phyloP scores from a whole-genome alignment of 2,329 filamentous ascomycete species.

The Fusarium sp. region DNA sequence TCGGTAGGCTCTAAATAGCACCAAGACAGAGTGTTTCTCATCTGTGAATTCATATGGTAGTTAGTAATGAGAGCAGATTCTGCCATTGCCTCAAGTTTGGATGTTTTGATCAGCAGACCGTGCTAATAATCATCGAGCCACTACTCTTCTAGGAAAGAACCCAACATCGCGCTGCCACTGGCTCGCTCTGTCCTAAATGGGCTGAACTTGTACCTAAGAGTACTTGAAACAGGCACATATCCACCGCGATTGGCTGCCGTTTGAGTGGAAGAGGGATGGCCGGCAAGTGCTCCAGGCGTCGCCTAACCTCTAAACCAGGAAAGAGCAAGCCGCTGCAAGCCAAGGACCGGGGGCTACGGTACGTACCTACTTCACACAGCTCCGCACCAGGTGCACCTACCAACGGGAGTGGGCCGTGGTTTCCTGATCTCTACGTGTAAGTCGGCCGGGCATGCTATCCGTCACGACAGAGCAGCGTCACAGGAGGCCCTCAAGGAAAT shows the following conservation, averaged over 20 bases:
- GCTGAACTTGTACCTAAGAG: slow-evolving; percentile 31
- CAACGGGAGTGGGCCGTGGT: slow-evolving; percentile 29
- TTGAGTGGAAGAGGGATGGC: slow-evolving; percentile 10
- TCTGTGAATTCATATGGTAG: neutral
- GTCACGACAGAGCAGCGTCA: slow-evolving; percentile 45
- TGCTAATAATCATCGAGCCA: neutral
- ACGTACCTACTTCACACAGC: slow-evolving; percentile 22
- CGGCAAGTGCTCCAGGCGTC: slow-evolving; percentile 19
- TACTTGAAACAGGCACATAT: slow-evolving; percentile 40
- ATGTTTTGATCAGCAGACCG: slow-evolving; percentile 4
- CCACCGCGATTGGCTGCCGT: slow-evolving; percentile 26
- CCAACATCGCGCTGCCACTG: slow-evolving; percentile 6
- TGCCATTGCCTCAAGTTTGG: neutral
- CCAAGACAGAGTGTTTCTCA: neutral
- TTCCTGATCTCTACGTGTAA: slow-evolving; percentile 33
- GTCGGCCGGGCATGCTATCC: slow-evolving; percentile 41
- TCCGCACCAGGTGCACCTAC: slow-evolving; percentile 2
- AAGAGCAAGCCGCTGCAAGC: slow-evolving; percentile 25
- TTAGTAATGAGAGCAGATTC: neutral
- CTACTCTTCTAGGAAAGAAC: neutral
- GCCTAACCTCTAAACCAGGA: slow-evolving; percentile 30
- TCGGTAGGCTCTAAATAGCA: too few relatives aligned
- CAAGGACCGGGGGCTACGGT: slow-evolving; percentile 27
- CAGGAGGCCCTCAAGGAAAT: slow-evolving; percentile 46
- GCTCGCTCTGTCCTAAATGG: slow-evolving; percentile 18